A percentile compares a stretch with the other conserved stretches of the same genome.
Conservation (phyloP, 257 asterid genomes). For the Solanum megistacrolobum region DNA sequence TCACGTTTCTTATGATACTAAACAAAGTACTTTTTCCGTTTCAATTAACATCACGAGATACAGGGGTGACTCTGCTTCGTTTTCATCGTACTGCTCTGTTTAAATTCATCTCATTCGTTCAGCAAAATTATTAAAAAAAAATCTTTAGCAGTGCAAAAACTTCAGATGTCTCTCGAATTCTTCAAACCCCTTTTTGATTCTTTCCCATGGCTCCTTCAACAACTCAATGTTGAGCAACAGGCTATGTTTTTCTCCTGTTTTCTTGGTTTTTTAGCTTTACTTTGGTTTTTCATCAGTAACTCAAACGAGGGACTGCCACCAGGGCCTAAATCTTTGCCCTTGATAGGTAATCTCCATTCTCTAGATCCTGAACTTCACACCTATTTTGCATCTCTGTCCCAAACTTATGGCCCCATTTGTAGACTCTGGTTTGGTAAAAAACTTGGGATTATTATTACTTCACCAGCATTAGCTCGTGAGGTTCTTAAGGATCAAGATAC, state of each 20-base stretch:
- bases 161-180: neutral
- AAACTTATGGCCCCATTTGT: slow-evolving; percentile 46
- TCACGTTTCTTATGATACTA: neutral
- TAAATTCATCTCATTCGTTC: neutral
- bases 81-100: neutral
- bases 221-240: neutral
- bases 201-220: neutral
- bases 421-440: slow-evolving; percentile 45
- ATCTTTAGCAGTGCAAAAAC: neutral
- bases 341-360: slow-evolving; percentile 34
- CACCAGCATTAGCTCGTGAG: slow-evolving; percentile 17
- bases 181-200: neutral
- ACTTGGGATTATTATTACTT: neutral
- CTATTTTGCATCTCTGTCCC: slow-evolving; percentile 17
- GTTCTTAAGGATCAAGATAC: slow-evolving; percentile 60
- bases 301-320: slow-evolving; percentile 29
- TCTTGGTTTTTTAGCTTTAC: slow-evolving; percentile 16
- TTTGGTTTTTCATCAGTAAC: slow-evolving; percentile 13
- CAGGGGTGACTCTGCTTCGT: neutral
- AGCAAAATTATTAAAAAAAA: too few relatives aligned
- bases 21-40: too few relatives aligned
- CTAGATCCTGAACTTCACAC: neutral
- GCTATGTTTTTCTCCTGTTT: slow-evolving; percentile 2
- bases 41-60: neutral
- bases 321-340: slow-evolving; percentile 53